A percentile compares a stretch with the other conserved stretches of the same genome.
phyloP scores from a whole-genome alignment of 108 stramenopile species.

The Schizochytrium sp. region DNA sequence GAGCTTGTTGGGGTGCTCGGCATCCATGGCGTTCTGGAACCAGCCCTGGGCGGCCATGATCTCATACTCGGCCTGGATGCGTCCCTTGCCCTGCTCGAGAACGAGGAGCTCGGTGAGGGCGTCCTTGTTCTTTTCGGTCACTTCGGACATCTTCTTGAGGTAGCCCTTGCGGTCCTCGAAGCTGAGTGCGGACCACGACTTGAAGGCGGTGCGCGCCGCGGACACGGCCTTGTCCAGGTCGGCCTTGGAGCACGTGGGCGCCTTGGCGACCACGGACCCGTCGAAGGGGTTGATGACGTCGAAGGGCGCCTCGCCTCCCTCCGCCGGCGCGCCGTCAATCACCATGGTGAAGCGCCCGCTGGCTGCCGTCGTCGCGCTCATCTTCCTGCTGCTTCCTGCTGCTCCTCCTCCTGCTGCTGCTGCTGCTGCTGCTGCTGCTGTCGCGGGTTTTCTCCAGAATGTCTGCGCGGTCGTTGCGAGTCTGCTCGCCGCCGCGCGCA shows the following conservation, averaged over 20 bases:
- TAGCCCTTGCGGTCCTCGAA: conserved; percentile 80
- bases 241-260: conserved; percentile 31
- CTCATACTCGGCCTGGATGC: conserved; percentile 66
- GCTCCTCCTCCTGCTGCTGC: too few species aligned
- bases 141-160: conserved; percentile 68
- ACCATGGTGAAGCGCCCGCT: neutral
- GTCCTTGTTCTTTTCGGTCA: conserved; percentile 66
- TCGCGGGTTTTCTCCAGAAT: too few species aligned
- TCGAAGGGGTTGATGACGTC: conserved; percentile 19
- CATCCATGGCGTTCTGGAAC: conserved; percentile 66
- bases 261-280: neutral
- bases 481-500: too few species aligned
- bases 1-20: conserved; percentile 73
- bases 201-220: conserved; percentile 72
- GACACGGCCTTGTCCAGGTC: conserved; percentile 63
- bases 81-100: conserved; percentile 72
- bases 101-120: conserved; percentile 71
- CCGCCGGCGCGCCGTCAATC: neutral
- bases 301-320: neutral
- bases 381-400: too few species aligned
- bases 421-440: too few species aligned
- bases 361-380: too few species aligned
- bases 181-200: conserved; percentile 69
- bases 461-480: too few species aligned
- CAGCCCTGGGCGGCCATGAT: conserved; percentile 87